Base-by-base conservation (phyloP, 768 basidiomycete species). In the Russula sp. region DNA sequence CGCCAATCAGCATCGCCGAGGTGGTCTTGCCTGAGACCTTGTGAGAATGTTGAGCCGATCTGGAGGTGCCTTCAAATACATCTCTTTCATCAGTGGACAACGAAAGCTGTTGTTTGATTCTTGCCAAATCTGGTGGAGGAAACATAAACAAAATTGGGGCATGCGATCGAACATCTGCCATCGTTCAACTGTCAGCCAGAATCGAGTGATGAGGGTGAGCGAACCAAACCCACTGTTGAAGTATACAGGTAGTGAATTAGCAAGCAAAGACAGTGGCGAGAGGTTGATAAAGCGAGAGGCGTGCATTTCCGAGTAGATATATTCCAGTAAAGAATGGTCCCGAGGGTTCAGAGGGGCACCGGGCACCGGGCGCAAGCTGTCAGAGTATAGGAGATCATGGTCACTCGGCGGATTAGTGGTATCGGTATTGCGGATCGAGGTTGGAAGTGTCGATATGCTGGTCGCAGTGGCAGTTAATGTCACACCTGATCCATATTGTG, bases 271-370 rank as follows among this genome's bases (percentile, higher is more conserved):
- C 16, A 88, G 69, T 2, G 88, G 87, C 25, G 81, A 73, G 2
- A 81, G 71, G 69, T 89, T 89, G 67, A 90, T 83, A 67, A 87
- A 89, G 39, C 86, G 75, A 14, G 81, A 75, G 6, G 80, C 80
- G 32, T 88, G 84, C 82, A 86, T 84, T 65, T 85, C 83, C 20
- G 74, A 77, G 74, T 88, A 90, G 11, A 88, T 84, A 48, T 72
- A 73, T 66, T 85, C 83, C 25, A 90, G 74, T 13, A 87, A 65
- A 0, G 79, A 77, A 68, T 90, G 88, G 61, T 90, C 86, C 9
- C 85, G 76, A 3, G 88, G 87, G 68, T 90, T 82, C 3, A 68
- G 64, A 0, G 63, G 64, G 13, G 49, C 41, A 7, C 49, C 39
- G 1, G 65, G 36, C 13, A 8, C 49, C 35, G 51, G 46, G 6